phyloP scores from a whole-genome alignment of 805 yeast species.

The Priceomyces haplophilus region DNA sequence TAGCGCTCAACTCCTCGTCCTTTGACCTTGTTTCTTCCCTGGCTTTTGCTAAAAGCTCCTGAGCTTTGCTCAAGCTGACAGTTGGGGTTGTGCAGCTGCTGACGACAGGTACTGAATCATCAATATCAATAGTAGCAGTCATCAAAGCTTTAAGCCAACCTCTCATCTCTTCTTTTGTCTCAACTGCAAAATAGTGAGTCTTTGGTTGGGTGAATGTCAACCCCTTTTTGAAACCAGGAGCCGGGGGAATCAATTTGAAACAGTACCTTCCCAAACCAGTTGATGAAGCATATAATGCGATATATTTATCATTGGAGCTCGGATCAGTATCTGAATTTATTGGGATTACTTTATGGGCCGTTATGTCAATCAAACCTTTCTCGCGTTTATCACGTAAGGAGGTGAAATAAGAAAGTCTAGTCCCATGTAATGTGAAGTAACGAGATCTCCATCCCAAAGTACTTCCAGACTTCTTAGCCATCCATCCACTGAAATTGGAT shows the following conservation, averaged over 20 bases:
- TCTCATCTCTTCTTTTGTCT: conserved; percentile 85
- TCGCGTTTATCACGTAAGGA: conserved; percentile 77
- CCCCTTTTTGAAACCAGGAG: conserved; percentile 94
- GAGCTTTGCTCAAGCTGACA: conserved; percentile 81
- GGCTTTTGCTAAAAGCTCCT: conserved; percentile 78
- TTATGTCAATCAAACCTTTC: conserved; percentile 91
- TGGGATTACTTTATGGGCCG: conserved; percentile 89
- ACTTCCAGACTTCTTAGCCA: conserved; percentile 83
- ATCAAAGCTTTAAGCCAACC: conserved; percentile 92
- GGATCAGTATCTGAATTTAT: conserved; percentile 41
- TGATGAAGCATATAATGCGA: conserved; percentile 86
- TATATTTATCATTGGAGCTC: conserved; percentile 76
- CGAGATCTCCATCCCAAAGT: conserved; percentile 87
- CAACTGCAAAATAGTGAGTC: conserved; percentile 94
- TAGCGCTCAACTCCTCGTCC: conserved; percentile 48
- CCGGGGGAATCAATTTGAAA: conserved; percentile 92
- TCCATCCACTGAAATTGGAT: conserved; percentile 88
- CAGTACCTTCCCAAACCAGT: conserved; percentile 93
- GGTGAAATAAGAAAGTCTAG: conserved; percentile 84
- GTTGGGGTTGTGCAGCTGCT: conserved; percentile 96
- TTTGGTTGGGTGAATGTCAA: conserved; percentile 95
- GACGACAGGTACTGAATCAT: conserved; percentile 86
- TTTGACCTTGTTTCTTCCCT: conserved; percentile 66
- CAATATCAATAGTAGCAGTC: conserved; percentile 95
- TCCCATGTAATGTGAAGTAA: conserved; percentile 83